These are phyloP conservation scores for Fraxinus sp. DNA, from an alignment of 305 asterid genomes.

Conservation along the genomic window DNA sequence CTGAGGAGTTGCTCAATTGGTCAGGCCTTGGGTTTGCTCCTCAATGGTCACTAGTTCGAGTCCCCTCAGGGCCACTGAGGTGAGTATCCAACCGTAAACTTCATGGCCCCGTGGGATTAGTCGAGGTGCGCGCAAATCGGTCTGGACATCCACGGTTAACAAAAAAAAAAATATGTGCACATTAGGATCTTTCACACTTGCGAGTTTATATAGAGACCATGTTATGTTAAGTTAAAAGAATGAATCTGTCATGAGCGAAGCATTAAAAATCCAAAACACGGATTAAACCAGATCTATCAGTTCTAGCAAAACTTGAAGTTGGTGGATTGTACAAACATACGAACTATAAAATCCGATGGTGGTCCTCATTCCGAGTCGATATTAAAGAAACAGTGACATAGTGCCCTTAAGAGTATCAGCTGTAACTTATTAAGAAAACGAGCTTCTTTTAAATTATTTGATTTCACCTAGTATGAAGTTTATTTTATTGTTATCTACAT, in stretches of 20 bases:
- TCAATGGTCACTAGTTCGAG: no score
- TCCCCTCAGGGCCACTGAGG: no score
- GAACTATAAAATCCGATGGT: neutral
- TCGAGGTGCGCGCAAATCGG: no score
- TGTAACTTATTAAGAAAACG: neutral
- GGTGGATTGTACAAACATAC: neutral
- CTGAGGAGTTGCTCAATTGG: no score
- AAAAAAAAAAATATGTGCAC: neutral
- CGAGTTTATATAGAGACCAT: neutral
- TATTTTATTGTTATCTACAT: neutral
- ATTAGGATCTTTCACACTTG: neutral
- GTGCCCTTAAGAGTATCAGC: neutral
- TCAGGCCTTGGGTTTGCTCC: no score
- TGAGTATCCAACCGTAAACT: no score
- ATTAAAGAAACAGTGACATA: neutral
- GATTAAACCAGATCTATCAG: neutral
- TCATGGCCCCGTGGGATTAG: no score
- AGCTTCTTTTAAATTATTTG: neutral
- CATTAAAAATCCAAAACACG: neutral
- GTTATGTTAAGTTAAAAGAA: neutral
- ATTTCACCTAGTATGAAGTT: neutral
- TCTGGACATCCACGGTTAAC: no score
- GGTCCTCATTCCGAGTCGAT: neutral
- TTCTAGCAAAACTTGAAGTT: neutral
- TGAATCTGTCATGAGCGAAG: neutral